Evolutionary conservation across 2,329 filamentous ascomycete genomes (phyloP).

Genomic region (Colletotrichum falcatum): DNA sequence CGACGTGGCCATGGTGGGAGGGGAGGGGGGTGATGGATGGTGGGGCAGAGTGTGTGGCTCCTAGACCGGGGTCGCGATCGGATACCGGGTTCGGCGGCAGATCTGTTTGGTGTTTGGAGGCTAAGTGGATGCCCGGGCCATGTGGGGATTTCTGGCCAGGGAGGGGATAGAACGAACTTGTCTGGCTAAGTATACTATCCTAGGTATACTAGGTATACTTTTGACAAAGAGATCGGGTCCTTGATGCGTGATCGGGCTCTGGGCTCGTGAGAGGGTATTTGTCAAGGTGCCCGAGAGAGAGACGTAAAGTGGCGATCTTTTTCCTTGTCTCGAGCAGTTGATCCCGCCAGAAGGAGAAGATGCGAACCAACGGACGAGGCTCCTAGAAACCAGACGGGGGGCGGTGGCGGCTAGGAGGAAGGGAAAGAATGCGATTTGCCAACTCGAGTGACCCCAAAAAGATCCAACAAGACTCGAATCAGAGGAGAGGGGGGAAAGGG

Average conservation of each 20-base stretch:
- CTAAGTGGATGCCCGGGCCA: constrained; percentile 38
- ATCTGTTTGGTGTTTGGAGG: constrained; percentile 19
- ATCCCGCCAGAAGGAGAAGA: neutral
- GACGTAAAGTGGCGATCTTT: neutral
- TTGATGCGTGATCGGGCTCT: constrained; percentile 14
- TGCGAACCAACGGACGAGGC: neutral
- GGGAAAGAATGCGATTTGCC: neutral
- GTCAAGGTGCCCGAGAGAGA: constrained; percentile 13
- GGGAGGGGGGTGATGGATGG: neutral
- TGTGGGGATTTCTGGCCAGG: constrained; percentile 7
- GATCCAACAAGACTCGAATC: constrained; percentile 8
- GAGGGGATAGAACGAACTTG: neutral
- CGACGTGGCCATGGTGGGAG: constrained; percentile 36
- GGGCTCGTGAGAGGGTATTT: constrained; percentile 7
- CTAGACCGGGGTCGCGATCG: constrained; percentile 19
- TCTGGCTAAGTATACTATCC: constrained; percentile 1
- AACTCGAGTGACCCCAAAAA: constrained; percentile 1
- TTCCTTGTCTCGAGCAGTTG: constrained; percentile 23
- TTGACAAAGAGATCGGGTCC: constrained; percentile 26
- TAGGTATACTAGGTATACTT: too few relatives aligned
- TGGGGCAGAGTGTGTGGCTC: constrained; percentile 1
- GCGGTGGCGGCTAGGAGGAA: neutral
- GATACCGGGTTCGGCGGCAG: constrained; percentile 12
- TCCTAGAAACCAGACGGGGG: constrained; percentile 18
- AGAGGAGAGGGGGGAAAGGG: neutral